Evolutionary conservation across 495 filamentous ascomycete genomes (phyloP), one percentile per base, ranked within the genome.

Genomic region (Aspergillus ellipticus): DNA sequence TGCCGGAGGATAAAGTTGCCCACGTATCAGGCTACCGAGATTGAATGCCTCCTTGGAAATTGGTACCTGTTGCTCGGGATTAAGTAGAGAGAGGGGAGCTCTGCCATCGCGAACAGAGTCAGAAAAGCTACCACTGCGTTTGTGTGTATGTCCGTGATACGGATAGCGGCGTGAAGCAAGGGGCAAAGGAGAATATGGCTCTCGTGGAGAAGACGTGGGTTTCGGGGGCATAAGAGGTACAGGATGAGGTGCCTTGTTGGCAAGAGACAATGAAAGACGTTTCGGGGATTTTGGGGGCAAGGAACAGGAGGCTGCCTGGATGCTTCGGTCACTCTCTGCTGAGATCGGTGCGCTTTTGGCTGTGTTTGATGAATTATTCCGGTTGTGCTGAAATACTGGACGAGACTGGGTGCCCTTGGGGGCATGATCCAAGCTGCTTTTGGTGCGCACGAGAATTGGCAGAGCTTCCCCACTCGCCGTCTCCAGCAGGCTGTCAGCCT

Each of bases 91-190:
- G 60, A 83, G 65, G 4, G 89, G 86, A 9, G 75, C 67, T 54
- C 87, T 76, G 51, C 82, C 79, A 66, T 96, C 92, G 64, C 92
- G 80, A 53, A 93, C 76, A 3, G 94, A 96, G 66, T 98, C 94
- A 1, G 88, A 90, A 56, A 96, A 89, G 65, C 87, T 89, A 15
- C 84, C 86, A 59, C 85, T 88, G 47, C 87, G 79, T 66, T 88
- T 88, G 66, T 89, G 87, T 10, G 75, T 69, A 65, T 83, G 74
- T 16, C 73, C 65, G 53, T 79, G 69, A 45, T 70, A 75, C 13
- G 77, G 66, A 42, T 68, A 64, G 19, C 70, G 65, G 31, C 60
- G 58, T 4, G 69, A 61, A 11, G 57, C 47, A 42, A 65, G 63
- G 4, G 74, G 67, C 7, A 71, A 67, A 20, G 56, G 51, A 15